Conservation (phyloP, 495 filamentous ascomycete species). For the Amniculicola lignicola region DNA sequence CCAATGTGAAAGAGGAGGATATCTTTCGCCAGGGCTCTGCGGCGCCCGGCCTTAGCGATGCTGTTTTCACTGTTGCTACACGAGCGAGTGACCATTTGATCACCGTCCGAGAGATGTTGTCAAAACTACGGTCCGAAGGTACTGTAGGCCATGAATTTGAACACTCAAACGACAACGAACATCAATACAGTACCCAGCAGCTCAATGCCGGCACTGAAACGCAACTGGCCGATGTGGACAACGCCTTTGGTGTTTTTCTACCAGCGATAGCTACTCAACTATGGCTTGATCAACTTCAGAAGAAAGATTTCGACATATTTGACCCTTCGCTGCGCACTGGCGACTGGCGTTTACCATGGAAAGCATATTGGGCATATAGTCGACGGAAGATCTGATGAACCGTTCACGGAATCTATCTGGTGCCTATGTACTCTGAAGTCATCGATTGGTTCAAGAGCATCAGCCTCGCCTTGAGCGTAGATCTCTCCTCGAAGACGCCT, state of each 20-base stretch:
- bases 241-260: conserved; percentile 69
- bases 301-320: conserved; percentile 80
- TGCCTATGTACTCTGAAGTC: not conserved
- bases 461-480: not conserved
- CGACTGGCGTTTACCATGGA: conserved; percentile 89
- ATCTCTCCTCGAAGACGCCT: too few relatives aligned
- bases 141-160: conserved; percentile 82
- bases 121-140: conserved; percentile 66
- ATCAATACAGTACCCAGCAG: conserved; percentile 51
- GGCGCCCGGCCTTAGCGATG: conserved; percentile 77
- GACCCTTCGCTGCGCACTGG: conserved; percentile 58
- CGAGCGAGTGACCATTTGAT: conserved; percentile 93
- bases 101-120: conserved; percentile 87
- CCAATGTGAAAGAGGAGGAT: conserved; percentile 78
- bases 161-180: conserved; percentile 73
- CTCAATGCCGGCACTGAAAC: conserved; percentile 28
- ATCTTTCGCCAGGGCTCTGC: conserved; percentile 74
- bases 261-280: conserved; percentile 71
- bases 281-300: conserved; percentile 75
- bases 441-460: not conserved
- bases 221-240: conserved; percentile 38
- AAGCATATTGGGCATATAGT: conserved; percentile 67
- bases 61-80: conserved; percentile 87
- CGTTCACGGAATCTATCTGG: not conserved
- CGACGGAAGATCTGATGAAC: conserved; percentile 46